Percentiles rank a stretch among this genome's conserved stretches.
These are phyloP conservation scores for Linnemannia exigua DNA, from an alignment of 192 early-diverging fungal genomes.

Conservation along the genomic window DNA sequence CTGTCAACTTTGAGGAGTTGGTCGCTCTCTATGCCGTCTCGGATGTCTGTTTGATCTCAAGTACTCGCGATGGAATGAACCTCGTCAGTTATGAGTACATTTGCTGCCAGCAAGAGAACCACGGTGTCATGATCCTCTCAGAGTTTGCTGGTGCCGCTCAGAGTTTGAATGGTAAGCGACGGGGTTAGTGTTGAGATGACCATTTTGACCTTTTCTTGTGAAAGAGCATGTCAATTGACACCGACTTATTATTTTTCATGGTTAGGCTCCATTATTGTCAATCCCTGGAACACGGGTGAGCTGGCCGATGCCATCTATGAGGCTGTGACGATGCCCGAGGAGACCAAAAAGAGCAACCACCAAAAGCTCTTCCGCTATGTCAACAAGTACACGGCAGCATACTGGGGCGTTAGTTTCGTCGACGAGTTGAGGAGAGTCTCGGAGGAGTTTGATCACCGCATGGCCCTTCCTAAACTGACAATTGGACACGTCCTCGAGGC, in stretches of 20 bases:
- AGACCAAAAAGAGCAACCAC: slow-evolving; percentile 84
- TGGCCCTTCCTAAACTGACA: slow-evolving; percentile 72
- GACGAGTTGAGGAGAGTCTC: slow-evolving; percentile 77
- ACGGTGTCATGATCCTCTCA: slow-evolving; percentile 96
- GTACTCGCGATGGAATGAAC: slow-evolving; percentile 99
- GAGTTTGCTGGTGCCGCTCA: slow-evolving; percentile 99
- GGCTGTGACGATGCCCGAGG: slow-evolving; percentile 94
- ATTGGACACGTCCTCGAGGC: slow-evolving; percentile 64
- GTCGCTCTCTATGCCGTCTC: slow-evolving; percentile 96
- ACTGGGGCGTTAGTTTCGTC: slow-evolving; percentile 98
- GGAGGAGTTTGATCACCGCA: slow-evolving; percentile 75
- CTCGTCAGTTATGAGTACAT: slow-evolving; percentile 99
- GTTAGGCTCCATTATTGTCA: slow-evolving; percentile 93
- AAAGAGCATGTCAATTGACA: not conserved
- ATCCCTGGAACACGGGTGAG: slow-evolving; percentile 99
- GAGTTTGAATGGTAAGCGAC: slow-evolving; percentile 85
- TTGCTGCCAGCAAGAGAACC: slow-evolving; percentile 89
- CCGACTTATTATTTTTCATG: not conserved
- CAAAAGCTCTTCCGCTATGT: slow-evolving; percentile 96
- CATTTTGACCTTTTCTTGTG: not conserved
- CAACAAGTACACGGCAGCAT: slow-evolving; percentile 96
- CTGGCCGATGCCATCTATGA: slow-evolving; percentile 89
- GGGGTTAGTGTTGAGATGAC: slow-evolving; percentile 3
- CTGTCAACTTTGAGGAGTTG: slow-evolving; percentile 94
- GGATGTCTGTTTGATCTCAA: slow-evolving; percentile 97